These are phyloP conservation scores for Begonia peltatifolia DNA, from an alignment of 306 rosid species.

Conservation along the genomic window DNA sequence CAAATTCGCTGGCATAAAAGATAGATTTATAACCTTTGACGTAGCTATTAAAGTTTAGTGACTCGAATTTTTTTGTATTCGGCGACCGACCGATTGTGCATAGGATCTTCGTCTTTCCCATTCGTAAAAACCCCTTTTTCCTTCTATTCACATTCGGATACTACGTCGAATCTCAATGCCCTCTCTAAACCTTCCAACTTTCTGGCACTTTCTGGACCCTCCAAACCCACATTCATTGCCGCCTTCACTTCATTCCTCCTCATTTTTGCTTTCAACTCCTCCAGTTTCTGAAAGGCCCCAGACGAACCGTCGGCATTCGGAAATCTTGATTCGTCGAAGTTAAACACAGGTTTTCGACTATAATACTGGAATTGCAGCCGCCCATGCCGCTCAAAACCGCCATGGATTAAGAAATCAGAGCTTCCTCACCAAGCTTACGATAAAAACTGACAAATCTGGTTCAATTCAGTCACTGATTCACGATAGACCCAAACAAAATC, in stretches of 20 bases:
- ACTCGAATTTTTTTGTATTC: too few species aligned
- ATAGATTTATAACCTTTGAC: too few species aligned
- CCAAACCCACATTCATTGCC: slow-evolving; percentile 27
- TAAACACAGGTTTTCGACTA: slow-evolving; percentile 10
- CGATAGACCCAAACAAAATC: background rate
- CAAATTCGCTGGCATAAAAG: background rate
- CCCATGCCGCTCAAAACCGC: slow-evolving; percentile 25
- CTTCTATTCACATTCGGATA: slow-evolving; percentile 57
- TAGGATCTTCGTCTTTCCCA: too few species aligned
- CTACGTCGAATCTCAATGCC: slow-evolving; percentile 45
- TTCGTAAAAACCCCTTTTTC: too few species aligned
- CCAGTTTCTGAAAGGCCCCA: slow-evolving; percentile 12
- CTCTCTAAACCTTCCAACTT: slow-evolving; percentile 22
- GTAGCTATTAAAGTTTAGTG: background rate
- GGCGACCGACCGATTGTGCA: too few species aligned
- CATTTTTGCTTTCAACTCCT: slow-evolving; percentile 22
- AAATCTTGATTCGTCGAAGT: slow-evolving; percentile 16
- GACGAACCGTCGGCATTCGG: slow-evolving; percentile 8
- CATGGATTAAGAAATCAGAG: slow-evolving; percentile 23
- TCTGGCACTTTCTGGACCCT: slow-evolving; percentile 15
- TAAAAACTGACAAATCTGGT: slow-evolving; percentile 1
- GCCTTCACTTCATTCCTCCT: slow-evolving; percentile 32
- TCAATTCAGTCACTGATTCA: slow-evolving; percentile 5
- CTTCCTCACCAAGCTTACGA: background rate
- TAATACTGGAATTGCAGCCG: slow-evolving; percentile 7